A percentile compares a stretch with the other conserved stretches of the same genome.
phyloP scores from a whole-genome alignment of 768 basidiomycete genomes.

The Boletales sp. region DNA sequence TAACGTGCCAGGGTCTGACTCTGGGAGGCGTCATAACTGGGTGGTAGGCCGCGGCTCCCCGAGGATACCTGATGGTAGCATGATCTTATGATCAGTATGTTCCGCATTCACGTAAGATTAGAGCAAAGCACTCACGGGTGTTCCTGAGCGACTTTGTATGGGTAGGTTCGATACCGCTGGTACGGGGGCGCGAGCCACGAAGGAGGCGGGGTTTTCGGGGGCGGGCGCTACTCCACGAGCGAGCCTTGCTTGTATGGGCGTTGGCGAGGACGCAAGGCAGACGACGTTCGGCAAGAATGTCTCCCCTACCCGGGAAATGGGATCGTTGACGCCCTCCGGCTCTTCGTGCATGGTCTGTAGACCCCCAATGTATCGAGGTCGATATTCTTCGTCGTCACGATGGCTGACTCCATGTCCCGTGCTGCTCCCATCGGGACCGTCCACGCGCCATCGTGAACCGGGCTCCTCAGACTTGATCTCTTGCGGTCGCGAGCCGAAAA shows the following conservation, averaged over 20 bases:
- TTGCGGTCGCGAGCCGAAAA: conserved; percentile 23
- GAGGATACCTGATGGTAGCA: conserved; percentile 5
- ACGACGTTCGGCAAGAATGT: neutral
- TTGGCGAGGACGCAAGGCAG: conserved; percentile 11
- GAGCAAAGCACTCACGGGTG: conserved; percentile 10
- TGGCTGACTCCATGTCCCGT: conserved; percentile 19
- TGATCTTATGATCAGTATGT: neutral
- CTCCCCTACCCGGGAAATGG: conserved; percentile 21
- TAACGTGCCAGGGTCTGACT: conserved; percentile 1
- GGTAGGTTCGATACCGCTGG: neutral
- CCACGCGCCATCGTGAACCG: conserved; percentile 18
- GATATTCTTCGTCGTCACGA: conserved; percentile 5
- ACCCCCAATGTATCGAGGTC: neutral
- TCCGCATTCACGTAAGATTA: neutral
- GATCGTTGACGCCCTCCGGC: conserved; percentile 4
- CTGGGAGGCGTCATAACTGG: conserved; percentile 14
- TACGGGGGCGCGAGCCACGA: neutral
- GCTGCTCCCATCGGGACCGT: conserved; percentile 24
- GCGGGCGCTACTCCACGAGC: conserved; percentile 4
- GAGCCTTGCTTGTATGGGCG: conserved; percentile 3
- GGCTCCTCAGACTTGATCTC: conserved; percentile 25
- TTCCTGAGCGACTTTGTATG: conserved; percentile 3
- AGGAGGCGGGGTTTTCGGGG: conserved; percentile 1
- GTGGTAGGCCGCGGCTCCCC: conserved; percentile 8
- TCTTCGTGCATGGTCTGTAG: conserved; percentile 13